Evolutionary conservation across 257 asterid genomes (phyloP).

Genomic region (Gentiana macrophylla): DNA sequence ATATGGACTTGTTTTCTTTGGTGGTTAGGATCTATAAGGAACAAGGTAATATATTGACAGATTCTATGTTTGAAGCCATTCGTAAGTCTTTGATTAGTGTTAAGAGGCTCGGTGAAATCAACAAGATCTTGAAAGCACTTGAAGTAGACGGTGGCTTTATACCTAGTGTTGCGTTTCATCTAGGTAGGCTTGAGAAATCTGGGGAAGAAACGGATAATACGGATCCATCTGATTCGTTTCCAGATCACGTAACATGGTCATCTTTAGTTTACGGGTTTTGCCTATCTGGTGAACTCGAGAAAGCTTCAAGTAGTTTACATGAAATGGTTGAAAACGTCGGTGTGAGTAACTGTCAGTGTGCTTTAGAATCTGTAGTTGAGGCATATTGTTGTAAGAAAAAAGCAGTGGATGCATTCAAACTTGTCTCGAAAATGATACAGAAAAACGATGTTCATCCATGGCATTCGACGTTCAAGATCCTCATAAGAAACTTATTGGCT

Average conservation of each 20-base stretch:
- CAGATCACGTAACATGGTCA: slow-evolving; percentile 33
- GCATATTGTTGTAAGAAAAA: slow-evolving; percentile 42
- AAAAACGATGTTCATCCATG: slow-evolving; percentile 38
- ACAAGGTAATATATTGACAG: slow-evolving; percentile 42
- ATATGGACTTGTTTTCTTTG: slow-evolving; percentile 44
- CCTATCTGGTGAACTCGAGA: slow-evolving; percentile 40
- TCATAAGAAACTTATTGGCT: slow-evolving; percentile 46
- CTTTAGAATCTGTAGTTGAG: slow-evolving; percentile 39
- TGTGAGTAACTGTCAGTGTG: slow-evolving; percentile 24
- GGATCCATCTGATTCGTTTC: slow-evolving; percentile 14
- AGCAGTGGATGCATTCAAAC: slow-evolving; percentile 41
- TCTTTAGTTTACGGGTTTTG: slow-evolving; percentile 62
- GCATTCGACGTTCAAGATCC: slow-evolving; percentile 45
- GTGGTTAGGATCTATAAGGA: slow-evolving; percentile 48
- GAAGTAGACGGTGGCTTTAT: slow-evolving; percentile 40
- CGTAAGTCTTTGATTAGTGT: slow-evolving; percentile 67
- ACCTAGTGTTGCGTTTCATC: slow-evolving; percentile 45
- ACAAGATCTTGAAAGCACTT: slow-evolving; percentile 41
- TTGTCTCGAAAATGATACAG: slow-evolving; percentile 43
- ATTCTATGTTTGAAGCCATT: slow-evolving; percentile 40
- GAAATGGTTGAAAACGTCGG: slow-evolving; percentile 49
- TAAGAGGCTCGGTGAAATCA: slow-evolving; percentile 56
- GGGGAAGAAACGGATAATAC: slow-evolving; percentile 28
- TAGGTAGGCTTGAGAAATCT: slow-evolving; percentile 40
- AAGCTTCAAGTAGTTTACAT: slow-evolving; percentile 36